Conservation (phyloP, 1,284 basidiomycete species). For the Trametes versicolor region DNA sequence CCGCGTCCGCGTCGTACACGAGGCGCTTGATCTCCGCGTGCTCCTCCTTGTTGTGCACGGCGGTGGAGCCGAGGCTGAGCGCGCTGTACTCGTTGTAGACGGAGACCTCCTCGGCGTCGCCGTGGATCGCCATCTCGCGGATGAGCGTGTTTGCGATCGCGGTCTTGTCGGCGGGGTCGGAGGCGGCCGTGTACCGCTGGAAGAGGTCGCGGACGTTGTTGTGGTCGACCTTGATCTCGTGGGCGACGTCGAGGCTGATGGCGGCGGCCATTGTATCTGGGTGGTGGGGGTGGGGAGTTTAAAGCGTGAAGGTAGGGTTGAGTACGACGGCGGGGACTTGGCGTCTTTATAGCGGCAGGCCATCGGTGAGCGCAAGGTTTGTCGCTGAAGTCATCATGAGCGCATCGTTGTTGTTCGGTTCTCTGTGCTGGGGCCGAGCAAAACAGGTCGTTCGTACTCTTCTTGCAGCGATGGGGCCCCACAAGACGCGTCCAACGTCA, state of each 20-base stretch:
- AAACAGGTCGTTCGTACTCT: background rate
- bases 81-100: conserved; percentile 37
- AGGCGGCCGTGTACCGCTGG: conserved; percentile 29
- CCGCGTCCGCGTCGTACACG: conserved; percentile 34
- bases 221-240: conserved; percentile 41
- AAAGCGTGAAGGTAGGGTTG: conserved; percentile 9
- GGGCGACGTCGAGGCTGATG: conserved; percentile 30
- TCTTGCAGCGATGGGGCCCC: background rate
- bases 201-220: conserved; percentile 41
- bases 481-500: conserved; percentile 7
- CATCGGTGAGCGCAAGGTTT: conserved; percentile 6
- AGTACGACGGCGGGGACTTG: background rate
- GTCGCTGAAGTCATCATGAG: conserved; percentile 20
- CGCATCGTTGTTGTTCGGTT: conserved; percentile 6
- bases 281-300: background rate
- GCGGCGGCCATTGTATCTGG: conserved; percentile 18
- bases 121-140: conserved; percentile 39
- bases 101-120: conserved; percentile 39
- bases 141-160: conserved; percentile 40
- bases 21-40: conserved; percentile 36
- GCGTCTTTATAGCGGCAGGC: conserved; percentile 4
- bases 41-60: conserved; percentile 36
- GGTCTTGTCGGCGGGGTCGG: conserved; percentile 28
- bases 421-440: background rate
- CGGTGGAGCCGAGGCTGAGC: conserved; percentile 23